Percentiles rank a stretch among this genome's conserved stretches.
Conservation (phyloP, 192 early-diverging fungal genomes). For the Coemansia sp. region DNA sequence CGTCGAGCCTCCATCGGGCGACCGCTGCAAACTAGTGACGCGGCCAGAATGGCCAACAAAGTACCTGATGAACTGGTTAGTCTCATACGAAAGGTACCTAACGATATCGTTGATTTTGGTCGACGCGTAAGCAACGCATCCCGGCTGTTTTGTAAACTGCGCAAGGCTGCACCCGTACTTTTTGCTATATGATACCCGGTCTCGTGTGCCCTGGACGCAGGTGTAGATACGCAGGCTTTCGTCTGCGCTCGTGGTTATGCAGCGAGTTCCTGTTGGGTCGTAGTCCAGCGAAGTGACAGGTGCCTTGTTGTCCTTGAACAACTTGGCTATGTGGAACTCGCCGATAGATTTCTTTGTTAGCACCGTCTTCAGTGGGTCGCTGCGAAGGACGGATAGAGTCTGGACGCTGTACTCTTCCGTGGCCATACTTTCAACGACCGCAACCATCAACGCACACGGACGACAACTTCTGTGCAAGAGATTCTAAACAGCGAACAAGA, state of each 20-base stretch:
- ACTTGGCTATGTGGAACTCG: slow-evolving; percentile 58
- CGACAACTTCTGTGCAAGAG: not conserved
- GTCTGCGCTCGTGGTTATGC: slow-evolving; percentile 78
- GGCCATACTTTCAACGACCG: not conserved
- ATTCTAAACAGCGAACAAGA: not conserved
- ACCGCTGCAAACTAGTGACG: slow-evolving; percentile 80
- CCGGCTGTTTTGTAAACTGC: slow-evolving; percentile 79
- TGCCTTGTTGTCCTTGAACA: slow-evolving; percentile 73
- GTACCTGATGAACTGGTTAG: slow-evolving; percentile 92
- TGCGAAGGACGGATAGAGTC: slow-evolving; percentile 23
- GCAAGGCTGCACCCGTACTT: slow-evolving; percentile 93
- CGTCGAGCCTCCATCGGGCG: slow-evolving; percentile 56
- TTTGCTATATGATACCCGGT: slow-evolving; percentile 81
- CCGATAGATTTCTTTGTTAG: slow-evolving; percentile 19
- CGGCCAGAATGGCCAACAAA: slow-evolving; percentile 81
- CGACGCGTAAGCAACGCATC: slow-evolving; percentile 84
- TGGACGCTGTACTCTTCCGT: slow-evolving; percentile 14
- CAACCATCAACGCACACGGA: not conserved
- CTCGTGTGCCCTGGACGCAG: slow-evolving; percentile 68
- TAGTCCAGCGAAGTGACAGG: slow-evolving; percentile 81
- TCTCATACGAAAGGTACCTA: slow-evolving; percentile 90
- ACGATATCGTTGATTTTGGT: slow-evolving; percentile 95
- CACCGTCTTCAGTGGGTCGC: slow-evolving; percentile 29
- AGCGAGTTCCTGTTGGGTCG: slow-evolving; percentile 70
- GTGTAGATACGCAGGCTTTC: slow-evolving; percentile 88